A percentile compares a stretch with the other conserved stretches of the same genome.
Conservation (phyloP, 179 eudicot genomes). For the Heliamphora ciliata region DNA sequence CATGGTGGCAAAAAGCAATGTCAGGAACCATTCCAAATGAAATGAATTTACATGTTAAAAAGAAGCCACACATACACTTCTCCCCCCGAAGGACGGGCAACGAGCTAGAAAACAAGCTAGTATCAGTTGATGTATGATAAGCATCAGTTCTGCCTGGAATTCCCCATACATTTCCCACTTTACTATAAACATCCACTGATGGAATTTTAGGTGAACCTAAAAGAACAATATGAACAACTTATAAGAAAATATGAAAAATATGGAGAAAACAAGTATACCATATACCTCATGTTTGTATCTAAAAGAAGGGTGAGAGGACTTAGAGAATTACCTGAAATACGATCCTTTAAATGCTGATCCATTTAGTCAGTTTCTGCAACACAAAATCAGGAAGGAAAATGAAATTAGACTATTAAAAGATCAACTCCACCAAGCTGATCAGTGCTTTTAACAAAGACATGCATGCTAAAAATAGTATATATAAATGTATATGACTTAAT, state of each 20-base stretch:
- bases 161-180: constrained; percentile 34
- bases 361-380: constrained; percentile 27
- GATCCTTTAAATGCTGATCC: constrained; percentile 28
- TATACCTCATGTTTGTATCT: neutral
- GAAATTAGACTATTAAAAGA: neutral
- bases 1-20: constrained; percentile 10
- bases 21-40: neutral
- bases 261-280: neutral
- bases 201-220: constrained; percentile 24
- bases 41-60: neutral
- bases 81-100: constrained; percentile 36
- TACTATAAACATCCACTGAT: constrained; percentile 16
- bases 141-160: constrained; percentile 24
- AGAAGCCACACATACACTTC: constrained; percentile 29
- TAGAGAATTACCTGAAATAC: constrained; percentile 22
- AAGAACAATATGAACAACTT: neutral
- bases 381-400: neutral
- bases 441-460: neutral
- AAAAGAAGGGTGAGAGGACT: neutral
- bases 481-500: too few species aligned
- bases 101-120: constrained; percentile 45
- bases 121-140: constrained; percentile 34
- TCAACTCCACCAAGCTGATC: neutral
- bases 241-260: neutral
- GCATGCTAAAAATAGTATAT: neutral